phyloP scores from a whole-genome alignment of 2,329 filamentous ascomycete genomes.

The Aspergillus versicolor region DNA sequence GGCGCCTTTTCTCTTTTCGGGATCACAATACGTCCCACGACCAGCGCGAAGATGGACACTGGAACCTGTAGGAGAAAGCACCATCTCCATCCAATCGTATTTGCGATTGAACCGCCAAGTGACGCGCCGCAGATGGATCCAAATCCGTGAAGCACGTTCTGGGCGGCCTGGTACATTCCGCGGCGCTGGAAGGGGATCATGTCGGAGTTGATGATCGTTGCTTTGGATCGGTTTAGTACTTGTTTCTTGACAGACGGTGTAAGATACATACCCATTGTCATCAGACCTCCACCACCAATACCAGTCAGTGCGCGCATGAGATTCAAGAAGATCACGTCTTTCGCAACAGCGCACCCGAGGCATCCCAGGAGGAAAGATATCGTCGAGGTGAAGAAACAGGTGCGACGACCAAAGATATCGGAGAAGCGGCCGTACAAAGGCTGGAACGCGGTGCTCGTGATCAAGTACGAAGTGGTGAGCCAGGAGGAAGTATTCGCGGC shows the following conservation, averaged over 20 bases:
- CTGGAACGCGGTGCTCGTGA: slow-evolving; percentile 66
- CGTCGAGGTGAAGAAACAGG: slow-evolving; percentile 64
- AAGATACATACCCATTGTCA: slow-evolving; percentile 54
- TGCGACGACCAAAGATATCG: slow-evolving; percentile 63
- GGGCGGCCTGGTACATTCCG: slow-evolving; percentile 68
- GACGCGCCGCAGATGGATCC: slow-evolving; percentile 59
- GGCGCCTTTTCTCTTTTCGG: slow-evolving; percentile 36
- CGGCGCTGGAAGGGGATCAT: slow-evolving; percentile 71
- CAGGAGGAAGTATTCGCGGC: slow-evolving; percentile 47
- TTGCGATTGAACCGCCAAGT: slow-evolving; percentile 45
- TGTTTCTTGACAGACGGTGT: background rate
- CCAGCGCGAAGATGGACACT: slow-evolving; percentile 55
- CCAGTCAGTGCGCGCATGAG: slow-evolving; percentile 69
- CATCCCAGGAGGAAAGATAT: slow-evolving; percentile 64
- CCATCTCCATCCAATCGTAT: slow-evolving; percentile 49
- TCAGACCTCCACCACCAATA: slow-evolving; percentile 69
- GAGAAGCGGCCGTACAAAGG: slow-evolving; percentile 71
- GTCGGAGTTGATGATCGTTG: slow-evolving; percentile 70
- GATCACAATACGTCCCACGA: slow-evolving; percentile 55
- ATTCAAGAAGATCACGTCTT: slow-evolving; percentile 68
- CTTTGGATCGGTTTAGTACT: slow-evolving; percentile 14
- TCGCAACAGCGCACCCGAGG: slow-evolving; percentile 67
- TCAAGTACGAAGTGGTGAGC: slow-evolving; percentile 64
- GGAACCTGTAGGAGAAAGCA: slow-evolving; percentile 63
- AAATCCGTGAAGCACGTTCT: slow-evolving; percentile 63